Base-by-base conservation (phyloP, 805 yeast species). In the Candida ascalaphidarum region DNA sequence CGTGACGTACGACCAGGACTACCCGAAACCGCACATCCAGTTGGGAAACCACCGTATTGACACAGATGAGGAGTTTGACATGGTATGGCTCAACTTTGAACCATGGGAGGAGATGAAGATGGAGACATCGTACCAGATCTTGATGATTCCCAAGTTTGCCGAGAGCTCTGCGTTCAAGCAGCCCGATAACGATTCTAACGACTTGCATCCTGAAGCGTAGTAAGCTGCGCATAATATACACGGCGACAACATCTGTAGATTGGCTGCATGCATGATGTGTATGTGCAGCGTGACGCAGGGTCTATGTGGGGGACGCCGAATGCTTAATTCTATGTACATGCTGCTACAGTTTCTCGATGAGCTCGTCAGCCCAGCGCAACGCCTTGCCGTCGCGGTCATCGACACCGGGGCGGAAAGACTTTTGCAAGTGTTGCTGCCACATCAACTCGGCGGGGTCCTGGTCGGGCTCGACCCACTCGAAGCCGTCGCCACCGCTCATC, bases 401-500 rank as follows among this genome's bases (percentile, higher is more conserved):
- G 14, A 58, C 24, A 14, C 21, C 31, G 4, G 44, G 43, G 16
- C 34, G 40, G 17, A 50, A 39, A 22, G 39, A 44, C 27, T 30
- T 29, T 3, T 39, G 33, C 32, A 62, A 41, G 31, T 59, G 59
- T 4, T 44, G 28, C 27, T 47, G 45, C 69, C 68, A 63, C 20
- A 55, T 28, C 11, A 75, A 36, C 13, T 77, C 85, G 1, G 46
- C 44, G 5, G 46, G 46, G 19, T 41, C 46, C 28, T 41, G 46
- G 33, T 41, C 46, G 2, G 46, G 46, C 36, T 41, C 46, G 11
- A 40, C 44, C 46, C 46, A 41, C 28, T 41, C 44, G 13, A 41
- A 41, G 4, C 46, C 46, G 17, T 41, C 46, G 17, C 46, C 46
- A 6, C 84, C 82, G 23, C 80, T 68, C 46, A 82, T 74, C 95